Conservation (phyloP, 768 basidiomycete genomes). For the Suillus brevipes region DNA sequence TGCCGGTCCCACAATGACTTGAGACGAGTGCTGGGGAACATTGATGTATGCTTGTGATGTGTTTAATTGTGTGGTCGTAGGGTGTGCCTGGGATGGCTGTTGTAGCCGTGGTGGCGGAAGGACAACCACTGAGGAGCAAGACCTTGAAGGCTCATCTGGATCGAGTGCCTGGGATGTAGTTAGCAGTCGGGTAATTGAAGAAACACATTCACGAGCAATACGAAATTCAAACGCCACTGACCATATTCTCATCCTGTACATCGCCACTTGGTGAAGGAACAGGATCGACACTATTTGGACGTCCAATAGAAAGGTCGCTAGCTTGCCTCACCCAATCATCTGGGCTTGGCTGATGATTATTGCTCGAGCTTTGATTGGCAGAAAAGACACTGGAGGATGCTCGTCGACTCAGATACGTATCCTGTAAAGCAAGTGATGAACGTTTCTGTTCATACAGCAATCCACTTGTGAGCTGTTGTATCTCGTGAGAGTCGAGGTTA, state of each 20-base stretch:
- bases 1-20: not conserved
- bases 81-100: conserved; percentile 13
- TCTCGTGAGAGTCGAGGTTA: conserved; percentile 1
- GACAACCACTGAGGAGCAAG: not conserved
- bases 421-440: conserved; percentile 41
- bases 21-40: conserved; percentile 3
- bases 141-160: not conserved
- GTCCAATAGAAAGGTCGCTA: conserved; percentile 63
- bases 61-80: conserved; percentile 29
- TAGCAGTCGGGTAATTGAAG: not conserved
- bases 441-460: conserved; percentile 53
- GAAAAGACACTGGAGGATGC: conserved; percentile 25
- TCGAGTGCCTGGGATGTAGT: conserved; percentile 7
- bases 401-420: conserved; percentile 29
- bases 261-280: conserved; percentile 9
- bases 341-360: conserved; percentile 39
- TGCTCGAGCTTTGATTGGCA: conserved; percentile 16
- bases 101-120: conserved; percentile 11
- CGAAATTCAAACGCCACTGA: conserved; percentile 27
- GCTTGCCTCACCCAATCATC: conserved; percentile 81
- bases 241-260: conserved; percentile 46
- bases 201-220: not conserved
- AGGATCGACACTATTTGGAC: conserved; percentile 34
- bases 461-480: not conserved
- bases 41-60: conserved; percentile 10